phyloP scores from a whole-genome alignment of 2,329 filamentous ascomycete species.

The Fusarium sp. region DNA sequence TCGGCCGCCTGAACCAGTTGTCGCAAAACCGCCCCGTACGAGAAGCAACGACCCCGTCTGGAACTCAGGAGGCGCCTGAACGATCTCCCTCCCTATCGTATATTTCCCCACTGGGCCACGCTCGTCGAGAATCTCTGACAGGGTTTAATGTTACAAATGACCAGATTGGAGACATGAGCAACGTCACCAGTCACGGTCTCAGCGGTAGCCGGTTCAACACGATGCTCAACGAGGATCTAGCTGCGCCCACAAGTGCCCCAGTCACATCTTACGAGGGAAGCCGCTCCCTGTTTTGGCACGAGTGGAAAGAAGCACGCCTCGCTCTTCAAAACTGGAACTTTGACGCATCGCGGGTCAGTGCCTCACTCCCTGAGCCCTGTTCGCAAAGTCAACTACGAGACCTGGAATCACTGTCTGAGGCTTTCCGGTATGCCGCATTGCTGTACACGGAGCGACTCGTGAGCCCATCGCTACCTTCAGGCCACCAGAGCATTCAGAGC shows the following conservation, averaged over 20 bases:
- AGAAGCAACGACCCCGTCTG: constrained; percentile 42
- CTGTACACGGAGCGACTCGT: constrained; percentile 91
- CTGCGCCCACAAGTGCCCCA: constrained; percentile 55
- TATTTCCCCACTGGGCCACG: constrained; percentile 54
- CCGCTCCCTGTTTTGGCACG: constrained; percentile 79
- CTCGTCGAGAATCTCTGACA: constrained; percentile 53
- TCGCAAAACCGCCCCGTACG: constrained; percentile 74
- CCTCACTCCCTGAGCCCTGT: constrained; percentile 61
- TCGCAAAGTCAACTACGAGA: constrained; percentile 75
- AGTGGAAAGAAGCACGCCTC: constrained; percentile 84
- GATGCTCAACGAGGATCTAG: constrained; percentile 65
- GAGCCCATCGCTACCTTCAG: constrained; percentile 77
- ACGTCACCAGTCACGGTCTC: constrained; percentile 66
- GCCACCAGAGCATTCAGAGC: constrained; percentile 82
- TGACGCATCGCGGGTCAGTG: constrained; percentile 63
- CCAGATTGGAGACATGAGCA: constrained; percentile 45
- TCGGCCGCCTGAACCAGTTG: constrained; percentile 86
- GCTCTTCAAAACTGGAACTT: constrained; percentile 87
- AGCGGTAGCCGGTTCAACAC: constrained; percentile 75
- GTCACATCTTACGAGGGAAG: constrained; percentile 66
- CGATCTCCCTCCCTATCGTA: constrained; percentile 54
- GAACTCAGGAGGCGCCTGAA: constrained; percentile 26
- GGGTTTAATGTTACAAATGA: constrained; percentile 41
- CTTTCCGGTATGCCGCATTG: constrained; percentile 88
- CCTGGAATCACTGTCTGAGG: constrained; percentile 84